Evolutionary conservation across 2,329 filamentous ascomycete species (phyloP).

Genomic region (Hymenoscyphus scutula): DNA sequence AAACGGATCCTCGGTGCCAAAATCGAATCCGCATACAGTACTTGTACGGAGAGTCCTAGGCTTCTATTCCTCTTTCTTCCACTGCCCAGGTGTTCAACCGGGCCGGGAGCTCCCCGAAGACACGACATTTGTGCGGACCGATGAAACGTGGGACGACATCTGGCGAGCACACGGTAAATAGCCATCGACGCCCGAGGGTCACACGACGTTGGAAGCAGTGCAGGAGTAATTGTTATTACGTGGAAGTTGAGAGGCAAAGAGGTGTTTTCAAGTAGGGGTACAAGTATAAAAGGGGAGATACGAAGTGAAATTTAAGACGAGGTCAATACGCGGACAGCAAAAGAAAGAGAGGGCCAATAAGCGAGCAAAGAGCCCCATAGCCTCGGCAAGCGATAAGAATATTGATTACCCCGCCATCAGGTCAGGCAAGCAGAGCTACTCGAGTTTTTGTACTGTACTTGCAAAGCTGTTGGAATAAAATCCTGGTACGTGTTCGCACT

Average conservation of each 20-base stretch:
- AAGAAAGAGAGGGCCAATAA: not conserved
- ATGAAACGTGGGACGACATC: conserved; percentile 8
- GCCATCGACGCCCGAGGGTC: not conserved
- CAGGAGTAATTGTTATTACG: not conserved
- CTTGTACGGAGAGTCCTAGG: too few relatives aligned
- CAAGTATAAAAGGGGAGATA: not conserved
- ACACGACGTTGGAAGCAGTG: not conserved
- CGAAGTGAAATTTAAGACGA: not conserved
- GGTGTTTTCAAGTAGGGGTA: not conserved
- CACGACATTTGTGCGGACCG: conserved; percentile 3
- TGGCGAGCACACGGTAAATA: not conserved
- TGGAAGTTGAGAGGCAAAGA: not conserved
- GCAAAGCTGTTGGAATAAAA: too few relatives aligned
- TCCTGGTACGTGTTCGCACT: too few relatives aligned
- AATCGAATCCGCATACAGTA: too few relatives aligned
- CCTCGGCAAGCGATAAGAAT: conserved; percentile 3
- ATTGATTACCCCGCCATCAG: not conserved
- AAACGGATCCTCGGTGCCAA: not conserved
- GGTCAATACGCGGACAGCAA: not conserved
- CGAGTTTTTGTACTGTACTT: too few relatives aligned
- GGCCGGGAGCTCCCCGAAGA: conserved; percentile 7
- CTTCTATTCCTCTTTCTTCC: not conserved
- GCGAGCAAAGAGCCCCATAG: not conserved
- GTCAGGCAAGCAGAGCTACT: not conserved
- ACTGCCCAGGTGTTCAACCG: not conserved